Evolutionary conservation across 768 basidiomycete genomes (phyloP).

Genomic region (Holtermanniella nyarrowii): DNA sequence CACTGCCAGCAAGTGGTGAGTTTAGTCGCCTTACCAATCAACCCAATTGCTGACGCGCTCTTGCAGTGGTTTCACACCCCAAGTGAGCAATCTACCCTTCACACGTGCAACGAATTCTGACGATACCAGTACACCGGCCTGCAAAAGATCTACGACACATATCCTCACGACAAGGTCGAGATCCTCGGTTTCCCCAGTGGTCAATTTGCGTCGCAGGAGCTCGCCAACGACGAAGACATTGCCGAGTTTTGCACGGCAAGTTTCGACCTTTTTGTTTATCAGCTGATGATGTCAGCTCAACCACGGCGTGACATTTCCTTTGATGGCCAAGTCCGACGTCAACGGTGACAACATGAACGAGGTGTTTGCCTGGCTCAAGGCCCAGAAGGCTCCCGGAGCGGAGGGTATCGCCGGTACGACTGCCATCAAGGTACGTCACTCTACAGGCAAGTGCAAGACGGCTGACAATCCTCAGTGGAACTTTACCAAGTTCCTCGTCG

Average conservation of each 20-base stretch:
- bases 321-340: conserved; percentile 81
- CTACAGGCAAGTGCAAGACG: background rate
- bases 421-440: conserved; percentile 32
- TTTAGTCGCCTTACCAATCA: conserved; percentile 3
- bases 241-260: conserved; percentile 39
- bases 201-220: conserved; percentile 84
- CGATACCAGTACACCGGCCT: conserved; percentile 49
- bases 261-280: background rate
- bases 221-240: conserved; percentile 66
- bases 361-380: conserved; percentile 73
- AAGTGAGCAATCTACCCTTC: conserved; percentile 11
- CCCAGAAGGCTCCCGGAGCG: conserved; percentile 49
- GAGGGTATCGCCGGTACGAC: conserved; percentile 30
- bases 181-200: conserved; percentile 89
- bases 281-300: conserved; percentile 47
- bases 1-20: conserved; percentile 41
- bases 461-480: conserved; percentile 17
- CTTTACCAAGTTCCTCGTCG: conserved; percentile 55
- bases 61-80: conserved; percentile 38
- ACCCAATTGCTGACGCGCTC: background rate
- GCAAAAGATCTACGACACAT: conserved; percentile 68
- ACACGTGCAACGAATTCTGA: background rate
- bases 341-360: conserved; percentile 77
- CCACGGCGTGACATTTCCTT: conserved; percentile 79
- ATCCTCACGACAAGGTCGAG: conserved; percentile 62